Base-by-base conservation (phyloP, 1,139 yeast genomes). In the Pichia terricola region DNA sequence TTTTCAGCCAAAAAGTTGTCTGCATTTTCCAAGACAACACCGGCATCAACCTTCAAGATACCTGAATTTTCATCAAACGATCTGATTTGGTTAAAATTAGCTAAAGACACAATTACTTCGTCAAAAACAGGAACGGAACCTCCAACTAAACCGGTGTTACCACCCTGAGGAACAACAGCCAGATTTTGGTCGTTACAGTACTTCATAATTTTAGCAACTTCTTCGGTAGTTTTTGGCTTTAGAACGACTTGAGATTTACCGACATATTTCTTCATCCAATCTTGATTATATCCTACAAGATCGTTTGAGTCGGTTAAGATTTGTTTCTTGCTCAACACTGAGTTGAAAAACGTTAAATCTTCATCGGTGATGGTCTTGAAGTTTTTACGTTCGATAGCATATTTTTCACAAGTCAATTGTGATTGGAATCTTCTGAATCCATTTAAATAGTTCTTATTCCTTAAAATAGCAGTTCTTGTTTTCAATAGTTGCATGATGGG, bases 141-240 rank as follows among this genome's bases (percentile, higher is more conserved):
- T 46, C 97, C 98, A 35, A 91, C 98, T 43, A 89, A 74, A 25
- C 96, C 96, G 3, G 97, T 89, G 64, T 89, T 89, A 50, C 98
- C 98, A 59, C 97, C 96, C 65, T 91, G 97, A 10, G 98, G 97
- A 5, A 87, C 96, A 39, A 89, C 81, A 0, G 97, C 96, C 35
- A 89, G 66, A 50, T 72, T 75, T 41, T 80, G 67, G 32, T 81
- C 85, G 59, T 85, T 84, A 69, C 96, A 87, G 64, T 87, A 83
- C 61, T 80, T 79, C 57, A 91, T 61, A 50, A 91, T 86, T 55
- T 76, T 59, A 3, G 91, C 72, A 26, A 91, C 81, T 62, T 91
- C 94, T 49, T 82, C 78, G 2, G 88, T 78, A 22, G 85, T 75
- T 57, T 82, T 83, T 35, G 98, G 98, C 60, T 84, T 87, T 53